These are phyloP conservation scores for Myxozyma monticola DNA, from an alignment of 805 yeast species.

Conservation along the genomic window DNA sequence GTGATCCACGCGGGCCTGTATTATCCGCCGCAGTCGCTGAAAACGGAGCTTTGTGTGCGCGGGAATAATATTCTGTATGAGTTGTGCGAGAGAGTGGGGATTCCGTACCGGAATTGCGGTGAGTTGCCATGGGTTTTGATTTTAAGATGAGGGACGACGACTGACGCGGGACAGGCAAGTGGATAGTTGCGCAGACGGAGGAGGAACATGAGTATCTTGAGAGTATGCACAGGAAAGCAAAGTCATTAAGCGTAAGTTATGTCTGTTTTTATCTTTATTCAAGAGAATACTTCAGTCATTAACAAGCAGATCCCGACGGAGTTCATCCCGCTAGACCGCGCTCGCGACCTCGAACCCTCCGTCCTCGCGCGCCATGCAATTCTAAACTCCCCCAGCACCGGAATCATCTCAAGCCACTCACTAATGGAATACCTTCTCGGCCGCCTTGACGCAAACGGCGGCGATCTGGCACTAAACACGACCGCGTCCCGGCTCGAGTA, in stretches of 20 bases:
- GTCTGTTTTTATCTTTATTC: not conserved
- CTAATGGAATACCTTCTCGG: slow-evolving; percentile 61
- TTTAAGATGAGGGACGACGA: too few species aligned
- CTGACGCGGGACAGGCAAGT: slow-evolving; percentile 44
- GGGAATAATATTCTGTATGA: slow-evolving; percentile 72
- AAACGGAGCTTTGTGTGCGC: slow-evolving; percentile 66
- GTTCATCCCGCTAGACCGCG: slow-evolving; percentile 50
- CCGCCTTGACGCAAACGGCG: slow-evolving; percentile 56
- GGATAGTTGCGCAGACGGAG: slow-evolving; percentile 82
- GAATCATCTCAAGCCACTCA: slow-evolving; percentile 81
- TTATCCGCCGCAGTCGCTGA: slow-evolving; percentile 67
- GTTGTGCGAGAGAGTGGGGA: slow-evolving; percentile 47
- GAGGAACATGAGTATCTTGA: slow-evolving; percentile 60
- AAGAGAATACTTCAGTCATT: too few species aligned
- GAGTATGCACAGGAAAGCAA: slow-evolving; percentile 51
- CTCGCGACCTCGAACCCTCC: slow-evolving; percentile 60
- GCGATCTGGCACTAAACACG: slow-evolving; percentile 65
- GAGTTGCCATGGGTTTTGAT: slow-evolving; percentile 33
- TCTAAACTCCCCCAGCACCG: slow-evolving; percentile 76
- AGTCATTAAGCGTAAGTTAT: slow-evolving; percentile 45
- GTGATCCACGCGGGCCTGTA: slow-evolving; percentile 91
- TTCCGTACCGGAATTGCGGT: slow-evolving; percentile 66
- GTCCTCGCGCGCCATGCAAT: slow-evolving; percentile 62
- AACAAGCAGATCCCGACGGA: slow-evolving; percentile 51
- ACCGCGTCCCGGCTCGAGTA: slow-evolving; percentile 48